Evolutionary conservation across 2,329 filamentous ascomycete genomes (phyloP).

Genomic region (Sporothrix schenckii): DNA sequence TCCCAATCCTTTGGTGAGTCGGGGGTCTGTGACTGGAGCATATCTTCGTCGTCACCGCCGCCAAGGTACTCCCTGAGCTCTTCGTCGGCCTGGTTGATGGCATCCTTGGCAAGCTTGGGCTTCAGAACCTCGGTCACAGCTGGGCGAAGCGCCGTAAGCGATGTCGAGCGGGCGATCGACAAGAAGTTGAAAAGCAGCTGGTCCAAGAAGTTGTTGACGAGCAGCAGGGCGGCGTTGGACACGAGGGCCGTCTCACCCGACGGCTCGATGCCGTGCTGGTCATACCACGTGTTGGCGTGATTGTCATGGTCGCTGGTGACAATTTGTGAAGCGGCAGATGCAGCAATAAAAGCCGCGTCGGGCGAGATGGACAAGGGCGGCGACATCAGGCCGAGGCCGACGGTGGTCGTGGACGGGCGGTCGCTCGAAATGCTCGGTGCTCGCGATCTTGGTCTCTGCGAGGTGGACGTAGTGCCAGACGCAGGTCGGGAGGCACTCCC

Average conservation of each 20-base stretch:
- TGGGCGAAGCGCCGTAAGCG: slow-evolving; percentile 72
- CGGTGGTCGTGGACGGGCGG: slow-evolving; percentile 60
- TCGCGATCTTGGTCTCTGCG: slow-evolving; percentile 48
- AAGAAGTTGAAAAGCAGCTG: slow-evolving; percentile 91
- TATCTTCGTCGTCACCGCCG: slow-evolving; percentile 73
- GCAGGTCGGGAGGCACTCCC: slow-evolving; percentile 33
- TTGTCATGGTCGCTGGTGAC: slow-evolving; percentile 85
- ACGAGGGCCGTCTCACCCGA: slow-evolving; percentile 72
- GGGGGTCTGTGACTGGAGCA: slow-evolving; percentile 57
- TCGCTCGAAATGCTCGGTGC: slow-evolving; percentile 72
- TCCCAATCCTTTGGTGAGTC: slow-evolving; percentile 71
- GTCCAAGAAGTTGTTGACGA: slow-evolving; percentile 92
- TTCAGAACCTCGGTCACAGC: slow-evolving; percentile 87
- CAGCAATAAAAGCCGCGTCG: slow-evolving; percentile 82
- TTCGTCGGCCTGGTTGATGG: slow-evolving; percentile 47
- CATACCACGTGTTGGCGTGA: slow-evolving; percentile 69
- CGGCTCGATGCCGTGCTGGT: slow-evolving; percentile 67
- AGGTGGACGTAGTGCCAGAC: slow-evolving; percentile 39
- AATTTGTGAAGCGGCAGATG: slow-evolving; percentile 85
- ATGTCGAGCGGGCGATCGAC: slow-evolving; percentile 75
- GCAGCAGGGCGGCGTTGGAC: slow-evolving; percentile 69
- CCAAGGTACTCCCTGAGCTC: slow-evolving; percentile 80
- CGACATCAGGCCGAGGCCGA: slow-evolving; percentile 62
- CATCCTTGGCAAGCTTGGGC: slow-evolving; percentile 77
- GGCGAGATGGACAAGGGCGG: slow-evolving; percentile 73